Conservation (phyloP, 805 yeast genomes). For the Yarrowia sp. region DNA sequence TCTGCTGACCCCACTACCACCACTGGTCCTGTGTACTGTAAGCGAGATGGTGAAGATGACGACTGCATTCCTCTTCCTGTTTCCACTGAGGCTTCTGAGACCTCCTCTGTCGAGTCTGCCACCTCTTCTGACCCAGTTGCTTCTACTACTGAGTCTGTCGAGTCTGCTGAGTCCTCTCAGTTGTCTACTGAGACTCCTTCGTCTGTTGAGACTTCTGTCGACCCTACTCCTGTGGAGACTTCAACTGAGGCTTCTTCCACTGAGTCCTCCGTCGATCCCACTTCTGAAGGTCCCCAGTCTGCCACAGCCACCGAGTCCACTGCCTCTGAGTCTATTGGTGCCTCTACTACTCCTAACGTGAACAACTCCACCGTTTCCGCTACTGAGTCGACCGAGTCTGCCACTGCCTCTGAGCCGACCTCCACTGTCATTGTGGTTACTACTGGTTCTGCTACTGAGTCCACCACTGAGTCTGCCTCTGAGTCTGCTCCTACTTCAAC, state of each 20-base stretch:
- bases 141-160: not conserved
- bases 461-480: constrained; percentile 1
- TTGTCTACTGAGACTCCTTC: not conserved
- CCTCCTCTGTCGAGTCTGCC: not conserved
- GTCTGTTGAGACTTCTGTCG: not conserved
- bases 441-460: not conserved
- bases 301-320: not conserved
- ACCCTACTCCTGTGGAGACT: not conserved
- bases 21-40: not conserved
- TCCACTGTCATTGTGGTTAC: not conserved
- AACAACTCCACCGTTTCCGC: not conserved
- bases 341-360: not conserved
- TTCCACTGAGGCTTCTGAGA: not conserved
- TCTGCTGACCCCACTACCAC: not conserved
- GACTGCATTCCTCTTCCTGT: not conserved
- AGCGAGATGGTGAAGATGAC: not conserved
- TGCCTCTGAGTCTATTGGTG: not conserved
- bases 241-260: not conserved
- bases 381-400: not conserved
- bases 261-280: not conserved
- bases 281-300: not conserved
- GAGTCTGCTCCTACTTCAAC: not conserved
- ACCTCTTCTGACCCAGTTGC: not conserved
- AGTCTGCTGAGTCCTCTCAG: not conserved
- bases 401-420: not conserved